phyloP scores from a whole-genome alignment of 192 early-diverging fungal species.

The Chytriomyces sp. region DNA sequence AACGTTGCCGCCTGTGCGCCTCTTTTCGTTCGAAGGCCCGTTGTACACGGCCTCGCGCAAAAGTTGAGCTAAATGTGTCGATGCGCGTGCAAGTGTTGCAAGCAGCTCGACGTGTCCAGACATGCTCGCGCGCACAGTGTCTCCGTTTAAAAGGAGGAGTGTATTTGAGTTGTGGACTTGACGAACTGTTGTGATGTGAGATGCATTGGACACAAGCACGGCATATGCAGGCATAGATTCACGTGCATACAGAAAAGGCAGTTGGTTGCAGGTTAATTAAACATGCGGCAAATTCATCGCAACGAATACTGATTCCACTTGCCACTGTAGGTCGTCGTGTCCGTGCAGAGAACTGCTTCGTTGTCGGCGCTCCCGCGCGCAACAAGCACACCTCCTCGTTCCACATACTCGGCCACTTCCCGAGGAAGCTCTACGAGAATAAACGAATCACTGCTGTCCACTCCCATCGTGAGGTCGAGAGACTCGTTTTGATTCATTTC shows the following conservation, averaged over 20 bases:
- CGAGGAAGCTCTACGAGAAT: background rate
- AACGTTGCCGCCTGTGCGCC: background rate
- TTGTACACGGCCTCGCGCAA: background rate
- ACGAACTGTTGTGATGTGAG: background rate
- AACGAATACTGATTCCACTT: too few relatives aligned
- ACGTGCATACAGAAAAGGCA: too few relatives aligned
- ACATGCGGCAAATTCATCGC: too few relatives aligned
- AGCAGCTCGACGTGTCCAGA: conserved; percentile 2
- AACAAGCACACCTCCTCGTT: background rate
- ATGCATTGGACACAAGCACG: background rate
- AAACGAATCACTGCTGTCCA: too few relatives aligned
- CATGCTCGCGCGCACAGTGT: background rate
- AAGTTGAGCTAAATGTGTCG: background rate
- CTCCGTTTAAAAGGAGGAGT: conserved; percentile 28
- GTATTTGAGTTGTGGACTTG: conserved; percentile 52
- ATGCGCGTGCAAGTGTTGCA: background rate
- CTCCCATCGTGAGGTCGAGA: too few relatives aligned
- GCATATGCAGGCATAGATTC: too few relatives aligned
- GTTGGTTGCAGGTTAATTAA: too few relatives aligned
- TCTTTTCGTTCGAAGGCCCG: conserved; percentile 10
- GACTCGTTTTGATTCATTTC: too few relatives aligned
- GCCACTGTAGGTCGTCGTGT: background rate
- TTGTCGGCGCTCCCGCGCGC: background rate
- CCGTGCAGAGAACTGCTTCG: background rate
- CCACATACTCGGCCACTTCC: background rate